phyloP scores from a whole-genome alignment of 2,329 filamentous ascomycete species.

The Aureobasidium sp. region DNA sequence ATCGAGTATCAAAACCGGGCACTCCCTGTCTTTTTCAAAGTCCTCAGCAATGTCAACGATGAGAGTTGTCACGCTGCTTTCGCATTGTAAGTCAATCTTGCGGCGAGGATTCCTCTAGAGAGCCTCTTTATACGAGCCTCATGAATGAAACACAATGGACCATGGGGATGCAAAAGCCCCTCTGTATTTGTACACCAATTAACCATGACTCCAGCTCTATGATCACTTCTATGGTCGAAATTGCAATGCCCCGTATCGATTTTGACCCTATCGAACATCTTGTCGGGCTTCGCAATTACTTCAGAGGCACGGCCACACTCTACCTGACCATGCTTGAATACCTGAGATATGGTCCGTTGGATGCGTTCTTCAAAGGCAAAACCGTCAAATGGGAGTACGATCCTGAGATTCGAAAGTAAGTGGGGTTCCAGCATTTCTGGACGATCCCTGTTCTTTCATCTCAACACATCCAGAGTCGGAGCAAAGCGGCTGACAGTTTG shows the following conservation, averaged over 20 bases:
- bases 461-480: not conserved
- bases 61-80: constrained; percentile 10
- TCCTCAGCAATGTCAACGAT: not conserved
- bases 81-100: constrained; percentile 14
- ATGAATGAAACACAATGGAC: no score
- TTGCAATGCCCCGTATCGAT: constrained; percentile 2
- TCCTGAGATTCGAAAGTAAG: not conserved
- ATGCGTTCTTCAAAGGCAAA: not conserved
- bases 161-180: no score
- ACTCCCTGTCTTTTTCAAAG: not conserved
- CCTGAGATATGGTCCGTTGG: not conserved
- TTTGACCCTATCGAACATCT: constrained; percentile 1
- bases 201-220: not conserved
- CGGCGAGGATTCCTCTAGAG: no score
- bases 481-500: no score
- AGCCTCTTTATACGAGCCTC: no score
- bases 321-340: not conserved
- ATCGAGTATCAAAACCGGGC: constrained; percentile 9
- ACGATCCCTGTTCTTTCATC: no score
- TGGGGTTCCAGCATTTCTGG: not conserved
- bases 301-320: not conserved
- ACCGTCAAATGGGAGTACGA: constrained; percentile 8
- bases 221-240: not conserved
- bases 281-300: not conserved
- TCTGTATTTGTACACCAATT: no score